Evolutionary conservation across 306 rosid species (phyloP).

Genomic region (Vachellia collinsii): DNA sequence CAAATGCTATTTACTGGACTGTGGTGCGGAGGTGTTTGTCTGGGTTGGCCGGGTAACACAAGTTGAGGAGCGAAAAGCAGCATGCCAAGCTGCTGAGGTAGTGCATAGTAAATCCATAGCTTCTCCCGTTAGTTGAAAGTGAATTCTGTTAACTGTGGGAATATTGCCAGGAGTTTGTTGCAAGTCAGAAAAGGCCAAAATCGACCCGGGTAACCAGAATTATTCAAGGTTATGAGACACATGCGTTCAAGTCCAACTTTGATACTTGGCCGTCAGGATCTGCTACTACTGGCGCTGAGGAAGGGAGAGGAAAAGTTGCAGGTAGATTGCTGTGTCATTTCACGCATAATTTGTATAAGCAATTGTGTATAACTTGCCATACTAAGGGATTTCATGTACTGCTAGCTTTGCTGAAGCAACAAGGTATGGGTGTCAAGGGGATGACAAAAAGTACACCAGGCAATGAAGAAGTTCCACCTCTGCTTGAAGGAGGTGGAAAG

Average conservation of each 20-base stretch:
- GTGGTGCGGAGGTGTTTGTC: slow-evolving; percentile 85
- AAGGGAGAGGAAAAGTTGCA: slow-evolving; percentile 99
- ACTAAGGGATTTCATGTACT: slow-evolving; percentile 38
- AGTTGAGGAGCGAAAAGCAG: slow-evolving; percentile 93
- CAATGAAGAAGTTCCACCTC: slow-evolving; percentile 90
- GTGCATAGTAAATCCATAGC: slow-evolving; percentile 32
- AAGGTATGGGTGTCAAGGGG: slow-evolving; percentile 97
- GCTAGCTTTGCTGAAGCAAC: slow-evolving; percentile 97
- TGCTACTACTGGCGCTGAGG: slow-evolving; percentile 74
- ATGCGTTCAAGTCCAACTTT: slow-evolving; percentile 90
- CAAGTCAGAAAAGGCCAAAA: slow-evolving; percentile 84
- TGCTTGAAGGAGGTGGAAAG: slow-evolving; percentile 99
- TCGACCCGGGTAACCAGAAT: slow-evolving; percentile 82
- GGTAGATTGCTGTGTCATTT: slow-evolving; percentile 53
- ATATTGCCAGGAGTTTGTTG: slow-evolving; percentile 73
- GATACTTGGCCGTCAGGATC: slow-evolving; percentile 98
- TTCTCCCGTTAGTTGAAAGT: slow-evolving; percentile 36
- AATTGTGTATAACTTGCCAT: slow-evolving; percentile 31
- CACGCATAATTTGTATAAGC: slow-evolving; percentile 28
- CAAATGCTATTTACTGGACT: slow-evolving; percentile 90
- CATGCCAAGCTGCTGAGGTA: slow-evolving; percentile 92
- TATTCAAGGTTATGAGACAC: slow-evolving; percentile 96
- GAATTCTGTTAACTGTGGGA: slow-evolving; percentile 33
- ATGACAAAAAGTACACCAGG: slow-evolving; percentile 69
- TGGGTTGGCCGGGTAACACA: slow-evolving; percentile 99